Evolutionary conservation across 805 yeast species (phyloP), one percentile per base, ranked within the genome.

Genomic region (Sungouiozyma ichnusensis): DNA sequence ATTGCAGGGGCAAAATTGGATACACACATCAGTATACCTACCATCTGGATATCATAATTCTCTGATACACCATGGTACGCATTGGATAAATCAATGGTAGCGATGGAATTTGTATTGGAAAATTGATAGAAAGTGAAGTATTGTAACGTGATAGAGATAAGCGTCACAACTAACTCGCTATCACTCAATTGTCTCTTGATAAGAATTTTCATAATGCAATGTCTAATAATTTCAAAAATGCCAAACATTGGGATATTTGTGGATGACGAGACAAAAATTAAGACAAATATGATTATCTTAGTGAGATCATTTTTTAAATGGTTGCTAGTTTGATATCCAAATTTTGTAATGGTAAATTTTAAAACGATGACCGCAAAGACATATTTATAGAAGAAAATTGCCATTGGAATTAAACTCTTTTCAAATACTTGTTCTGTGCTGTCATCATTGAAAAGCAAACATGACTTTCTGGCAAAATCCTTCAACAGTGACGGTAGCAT

Each of bases 21-120:
- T 2, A 81, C 56, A 57, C 84, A 83, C 13, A 95, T 85, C 42
- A 92, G 62, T 0, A 81, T 20, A 0, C 95, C 95, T 3, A 90
- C 95, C 2, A 74, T 57, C 6, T 74, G 51, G 17, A 88, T 72
- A 48, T 80, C 75, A 55, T 86, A 92, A 36, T 75, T 72, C 24
- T 51, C 56, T 1, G 76, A 62, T 6, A 88, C 68, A 0, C 98
- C 98, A 57, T 90, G 90, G 61, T 92, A 92, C 0, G 96, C 88
- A 57, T 90, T 88, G 0, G 95, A 77, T 18, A 92, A 69, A 53
- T 90, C 97, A 17, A 92, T 79, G 0, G 97, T 81, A 0, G 97
- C 90, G 50, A 92, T 71, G 33, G 95, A 85, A 55, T 92, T 92
- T 0, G 97, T 87, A 39, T 85, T 85, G 0, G 97, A 97, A 58